Percentiles rank a stretch among this genome's conserved stretches.
phyloP scores from a whole-genome alignment of 2,329 filamentous ascomycete genomes.

The Phoma sp. region DNA sequence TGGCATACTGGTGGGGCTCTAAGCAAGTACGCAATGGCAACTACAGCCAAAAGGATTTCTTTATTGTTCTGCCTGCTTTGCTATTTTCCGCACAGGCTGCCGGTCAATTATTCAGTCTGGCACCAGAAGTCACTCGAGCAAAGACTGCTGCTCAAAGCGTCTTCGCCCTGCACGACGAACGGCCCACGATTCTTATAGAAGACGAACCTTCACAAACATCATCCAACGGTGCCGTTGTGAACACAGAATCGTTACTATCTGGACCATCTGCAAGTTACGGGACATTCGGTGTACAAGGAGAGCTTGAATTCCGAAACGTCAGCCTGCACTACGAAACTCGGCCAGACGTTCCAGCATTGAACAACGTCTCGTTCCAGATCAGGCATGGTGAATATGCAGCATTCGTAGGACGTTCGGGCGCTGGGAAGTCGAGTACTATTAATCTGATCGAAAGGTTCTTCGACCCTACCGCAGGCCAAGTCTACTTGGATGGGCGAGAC shows the following conservation, averaged over 20 bases:
- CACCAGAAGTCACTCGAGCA: constrained; percentile 53
- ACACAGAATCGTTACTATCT: constrained; percentile 19
- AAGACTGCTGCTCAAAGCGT: constrained; percentile 54
- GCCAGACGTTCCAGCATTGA: constrained; percentile 41
- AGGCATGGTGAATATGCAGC: constrained; percentile 46
- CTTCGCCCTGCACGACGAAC: constrained; percentile 50
- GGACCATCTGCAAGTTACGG: constrained; percentile 24
- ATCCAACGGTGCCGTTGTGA: background rate
- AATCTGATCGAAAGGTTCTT: constrained; percentile 56
- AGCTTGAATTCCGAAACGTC: constrained; percentile 43
- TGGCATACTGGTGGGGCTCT: constrained; percentile 57
- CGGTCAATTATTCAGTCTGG: constrained; percentile 55
- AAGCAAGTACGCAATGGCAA: constrained; percentile 52
- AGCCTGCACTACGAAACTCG: constrained; percentile 42
- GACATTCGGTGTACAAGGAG: constrained; percentile 29
- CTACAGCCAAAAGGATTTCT: constrained; percentile 52
- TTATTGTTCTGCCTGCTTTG: constrained; percentile 54
- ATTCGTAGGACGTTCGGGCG: constrained; percentile 54
- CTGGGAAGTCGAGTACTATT: constrained; percentile 54
- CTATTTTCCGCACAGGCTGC: constrained; percentile 56
- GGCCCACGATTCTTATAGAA: constrained; percentile 46
- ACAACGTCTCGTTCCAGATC: constrained; percentile 49
- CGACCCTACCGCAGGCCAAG: constrained; percentile 48
- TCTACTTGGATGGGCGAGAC: constrained; percentile 52
- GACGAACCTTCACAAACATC: background rate